These are phyloP conservation scores for Aspergillus aculeatus DNA, from an alignment of 2,329 filamentous ascomycete genomes.

Conservation along the genomic window DNA sequence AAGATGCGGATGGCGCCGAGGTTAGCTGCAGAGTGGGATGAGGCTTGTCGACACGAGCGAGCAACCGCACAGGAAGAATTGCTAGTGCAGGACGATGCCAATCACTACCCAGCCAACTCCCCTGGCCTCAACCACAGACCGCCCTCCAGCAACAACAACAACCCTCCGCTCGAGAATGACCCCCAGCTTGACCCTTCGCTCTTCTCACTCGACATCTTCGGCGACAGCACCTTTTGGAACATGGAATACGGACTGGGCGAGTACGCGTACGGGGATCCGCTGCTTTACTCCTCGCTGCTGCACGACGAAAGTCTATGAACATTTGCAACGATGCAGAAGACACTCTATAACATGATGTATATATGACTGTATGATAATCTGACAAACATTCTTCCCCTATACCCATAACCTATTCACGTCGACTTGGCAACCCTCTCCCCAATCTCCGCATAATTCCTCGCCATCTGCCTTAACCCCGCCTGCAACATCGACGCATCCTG, in stretches of 20 bases:
- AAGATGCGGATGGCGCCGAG: slow-evolving; percentile 1
- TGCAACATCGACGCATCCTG: slow-evolving; percentile 38
- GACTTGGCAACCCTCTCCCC: slow-evolving; percentile 19
- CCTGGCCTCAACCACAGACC: neutral
- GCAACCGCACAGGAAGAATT: no score
- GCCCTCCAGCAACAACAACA: no score
- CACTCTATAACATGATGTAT: neutral
- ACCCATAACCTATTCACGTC: neutral
- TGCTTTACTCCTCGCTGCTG: slow-evolving; percentile 1
- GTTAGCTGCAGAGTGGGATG: neutral
- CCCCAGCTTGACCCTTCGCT: neutral
- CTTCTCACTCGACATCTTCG: slow-evolving; percentile 16
- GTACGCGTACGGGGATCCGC: slow-evolving; percentile 31
- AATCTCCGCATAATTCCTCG: slow-evolving; percentile 29
- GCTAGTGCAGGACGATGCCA: no score
- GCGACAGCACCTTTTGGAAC: slow-evolving; percentile 18
- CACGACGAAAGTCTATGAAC: slow-evolving; percentile 3
- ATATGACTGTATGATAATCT: neutral
- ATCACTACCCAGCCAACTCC: neutral
- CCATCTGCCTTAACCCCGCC: slow-evolving; percentile 37
- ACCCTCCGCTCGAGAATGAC: neutral
- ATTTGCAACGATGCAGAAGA: neutral
- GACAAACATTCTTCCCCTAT: neutral
- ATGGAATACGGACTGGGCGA: slow-evolving; percentile 34
- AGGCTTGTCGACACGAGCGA: neutral